Evolutionary conservation across 1,284 basidiomycete genomes (phyloP).

Genomic region (Psilocybe mexicana): DNA sequence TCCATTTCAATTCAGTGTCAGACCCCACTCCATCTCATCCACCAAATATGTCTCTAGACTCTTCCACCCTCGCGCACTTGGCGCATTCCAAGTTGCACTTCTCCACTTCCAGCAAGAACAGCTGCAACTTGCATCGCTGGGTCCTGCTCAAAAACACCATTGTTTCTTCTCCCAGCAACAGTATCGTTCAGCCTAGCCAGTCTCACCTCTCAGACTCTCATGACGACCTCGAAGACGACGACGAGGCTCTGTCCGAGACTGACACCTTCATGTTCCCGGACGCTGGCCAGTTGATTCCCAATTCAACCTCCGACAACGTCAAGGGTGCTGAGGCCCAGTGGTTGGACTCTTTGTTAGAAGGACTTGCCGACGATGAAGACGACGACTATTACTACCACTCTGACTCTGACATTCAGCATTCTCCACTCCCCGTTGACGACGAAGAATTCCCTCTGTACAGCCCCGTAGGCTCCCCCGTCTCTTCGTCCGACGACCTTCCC

Average conservation of each 20-base stretch:
- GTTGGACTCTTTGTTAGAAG: slow-evolving; percentile 76
- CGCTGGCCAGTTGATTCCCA: slow-evolving; percentile 54
- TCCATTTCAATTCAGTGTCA: neutral
- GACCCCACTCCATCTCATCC: slow-evolving; percentile 10
- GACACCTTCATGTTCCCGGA: slow-evolving; percentile 79
- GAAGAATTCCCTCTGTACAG: slow-evolving; percentile 59
- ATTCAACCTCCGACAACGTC: slow-evolving; percentile 34
- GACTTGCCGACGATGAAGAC: slow-evolving; percentile 64
- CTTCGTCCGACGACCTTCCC: slow-evolving; percentile 70
- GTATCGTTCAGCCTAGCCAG: slow-evolving; percentile 33
- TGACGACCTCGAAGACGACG: slow-evolving; percentile 44
- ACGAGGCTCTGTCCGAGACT: slow-evolving; percentile 45
- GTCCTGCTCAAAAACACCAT: slow-evolving; percentile 84
- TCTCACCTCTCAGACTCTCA: slow-evolving; percentile 43
- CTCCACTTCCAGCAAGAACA: slow-evolving; percentile 61
- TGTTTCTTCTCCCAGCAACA: slow-evolving; percentile 43
- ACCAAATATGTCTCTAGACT: slow-evolving; percentile 46
- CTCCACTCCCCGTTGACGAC: slow-evolving; percentile 47
- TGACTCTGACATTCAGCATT: slow-evolving; percentile 42
- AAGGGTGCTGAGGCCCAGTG: slow-evolving; percentile 68
- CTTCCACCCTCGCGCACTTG: slow-evolving; percentile 53
- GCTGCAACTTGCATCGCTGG: slow-evolving; percentile 78
- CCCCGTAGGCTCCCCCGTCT: slow-evolving; percentile 65
- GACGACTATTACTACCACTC: slow-evolving; percentile 54
- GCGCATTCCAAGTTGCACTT: slow-evolving; percentile 75